Percentiles rank a stretch among this genome's conserved stretches.
phyloP scores from a whole-genome alignment of 805 yeast genomes.

The Hermanozyma aechmeae region DNA sequence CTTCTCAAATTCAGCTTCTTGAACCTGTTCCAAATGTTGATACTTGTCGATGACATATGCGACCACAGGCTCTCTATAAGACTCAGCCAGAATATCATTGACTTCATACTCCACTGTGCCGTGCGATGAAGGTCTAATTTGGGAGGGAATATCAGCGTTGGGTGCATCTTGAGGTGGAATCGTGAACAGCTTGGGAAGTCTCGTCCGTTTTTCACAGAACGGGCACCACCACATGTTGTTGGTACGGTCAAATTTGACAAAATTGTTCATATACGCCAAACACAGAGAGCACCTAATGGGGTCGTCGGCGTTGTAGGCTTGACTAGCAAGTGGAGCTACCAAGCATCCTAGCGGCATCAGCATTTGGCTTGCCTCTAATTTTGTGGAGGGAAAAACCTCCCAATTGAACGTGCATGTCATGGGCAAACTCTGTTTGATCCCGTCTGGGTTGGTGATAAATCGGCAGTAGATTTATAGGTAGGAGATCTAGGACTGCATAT shows the following conservation, averaged over 20 bases:
- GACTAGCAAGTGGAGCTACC: slow-evolving; percentile 16
- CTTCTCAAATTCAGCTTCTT: slow-evolving; percentile 4
- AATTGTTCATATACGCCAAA: slow-evolving; percentile 18
- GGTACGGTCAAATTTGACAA: slow-evolving; percentile 17
- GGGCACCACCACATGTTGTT: slow-evolving; percentile 33
- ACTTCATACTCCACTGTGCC: slow-evolving; percentile 22
- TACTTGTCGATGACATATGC: slow-evolving; percentile 22
- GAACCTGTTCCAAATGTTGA: slow-evolving; percentile 16
- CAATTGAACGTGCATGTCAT: too few species aligned
- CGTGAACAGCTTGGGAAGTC: slow-evolving; percentile 17
- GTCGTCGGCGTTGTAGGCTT: neutral
- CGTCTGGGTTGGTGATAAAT: too few species aligned
- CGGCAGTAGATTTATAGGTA: too few species aligned
- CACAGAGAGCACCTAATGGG: slow-evolving; percentile 21
- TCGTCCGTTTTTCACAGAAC: slow-evolving; percentile 17
- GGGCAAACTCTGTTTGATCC: too few species aligned
- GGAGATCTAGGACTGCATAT: too few species aligned
- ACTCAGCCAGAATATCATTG: slow-evolving; percentile 11
- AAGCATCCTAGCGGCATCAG: slow-evolving; percentile 30
- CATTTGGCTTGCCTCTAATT: slow-evolving; percentile 22
- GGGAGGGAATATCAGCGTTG: slow-evolving; percentile 23
- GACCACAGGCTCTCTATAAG: slow-evolving; percentile 5
- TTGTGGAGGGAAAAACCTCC: slow-evolving; percentile 42
- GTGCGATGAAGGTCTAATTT: slow-evolving; percentile 14
- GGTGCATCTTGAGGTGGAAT: too few species aligned